Evolutionary conservation across 2,329 filamentous ascomycete genomes (phyloP), one percentile per base, ranked within the genome.

Genomic region (Aspergillus pseudotamarii): DNA sequence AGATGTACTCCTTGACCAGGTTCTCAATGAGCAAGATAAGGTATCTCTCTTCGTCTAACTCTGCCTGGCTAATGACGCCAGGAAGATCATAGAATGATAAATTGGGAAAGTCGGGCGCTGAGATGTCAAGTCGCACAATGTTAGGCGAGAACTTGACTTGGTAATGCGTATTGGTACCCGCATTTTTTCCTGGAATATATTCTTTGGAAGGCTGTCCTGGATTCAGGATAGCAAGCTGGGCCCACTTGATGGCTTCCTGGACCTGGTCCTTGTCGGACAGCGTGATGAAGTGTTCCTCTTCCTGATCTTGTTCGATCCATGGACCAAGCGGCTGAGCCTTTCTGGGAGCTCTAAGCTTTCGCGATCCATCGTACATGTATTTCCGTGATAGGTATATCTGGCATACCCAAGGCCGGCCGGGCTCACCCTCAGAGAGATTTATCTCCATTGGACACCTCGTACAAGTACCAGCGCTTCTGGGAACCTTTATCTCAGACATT

Each of bases 81-180:
- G 93, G 93, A 0, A 97, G 83, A 64, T 97, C 93, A 64, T 92
- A 94, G 69, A 97, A 96, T 0, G 90, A 92, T 0, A 97, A 75
- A 6, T 92, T 88, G 0, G 92, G 89, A 0, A 94, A 83, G 0
- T 82, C 83, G 0, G 91, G 90, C 0, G 89, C 90, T 0, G 87
- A 87, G 30, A 97, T 93, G 58, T 93, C 86, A 0, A 97, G 81
- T 0, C 89, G 85, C 0, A 97, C 89, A 0, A 93, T 84, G 67
- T 97, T 97, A 0, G 93, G 93, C 0, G 90, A 93, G 68, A 96
- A 96, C 10, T 91, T 88, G 0, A 89, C 88, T 6, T 86, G 50
- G 75, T 72, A 67, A 45, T 68, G 59, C 0, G 67, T 64, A 55
- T 77, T 70, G 3, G 79, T 75, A 1, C 75, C 63, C 1, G 74